Evolutionary conservation across 2,329 filamentous ascomycete genomes (phyloP).

Genomic region (Nothomitra cinnamomea): DNA sequence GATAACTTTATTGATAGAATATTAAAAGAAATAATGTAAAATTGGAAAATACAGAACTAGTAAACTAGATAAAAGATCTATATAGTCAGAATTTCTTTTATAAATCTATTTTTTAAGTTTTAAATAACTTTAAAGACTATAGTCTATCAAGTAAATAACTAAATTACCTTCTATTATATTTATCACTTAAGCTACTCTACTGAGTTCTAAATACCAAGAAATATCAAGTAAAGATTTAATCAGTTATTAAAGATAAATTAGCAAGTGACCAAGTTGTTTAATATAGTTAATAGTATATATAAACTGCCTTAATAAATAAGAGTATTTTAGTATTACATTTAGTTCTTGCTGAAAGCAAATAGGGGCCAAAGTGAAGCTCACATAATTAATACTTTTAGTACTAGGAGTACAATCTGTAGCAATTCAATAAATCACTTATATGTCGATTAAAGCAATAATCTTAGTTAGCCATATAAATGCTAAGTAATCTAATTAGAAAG

Average conservation of each 20-base stretch:
- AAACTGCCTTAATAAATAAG: not conserved
- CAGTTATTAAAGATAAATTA: not conserved
- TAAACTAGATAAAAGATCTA: not conserved
- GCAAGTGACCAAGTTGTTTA: not conserved
- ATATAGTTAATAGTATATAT: not conserved
- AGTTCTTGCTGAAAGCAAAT: too few species aligned
- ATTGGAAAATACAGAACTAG: not conserved
- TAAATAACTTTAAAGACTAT: too few species aligned
- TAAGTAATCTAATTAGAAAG: too few species aligned
- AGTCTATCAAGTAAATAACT: too few species aligned
- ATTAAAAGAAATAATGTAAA: not conserved
- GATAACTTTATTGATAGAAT: not conserved
- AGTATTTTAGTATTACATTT: not conserved
- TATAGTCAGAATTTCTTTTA: not conserved
- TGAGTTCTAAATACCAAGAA: not conserved
- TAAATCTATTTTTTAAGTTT: too few species aligned
- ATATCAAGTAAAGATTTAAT: not conserved
- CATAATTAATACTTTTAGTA: too few species aligned
- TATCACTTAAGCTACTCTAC: not conserved
- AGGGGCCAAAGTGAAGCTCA: too few species aligned
- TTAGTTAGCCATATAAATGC: too few species aligned
- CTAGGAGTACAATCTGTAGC: too few species aligned
- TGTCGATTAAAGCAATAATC: too few species aligned
- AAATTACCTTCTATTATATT: not conserved
- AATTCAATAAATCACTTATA: too few species aligned